phyloP scores from a whole-genome alignment of 2,329 filamentous ascomycete species.

The Waltergamsia citrina region DNA sequence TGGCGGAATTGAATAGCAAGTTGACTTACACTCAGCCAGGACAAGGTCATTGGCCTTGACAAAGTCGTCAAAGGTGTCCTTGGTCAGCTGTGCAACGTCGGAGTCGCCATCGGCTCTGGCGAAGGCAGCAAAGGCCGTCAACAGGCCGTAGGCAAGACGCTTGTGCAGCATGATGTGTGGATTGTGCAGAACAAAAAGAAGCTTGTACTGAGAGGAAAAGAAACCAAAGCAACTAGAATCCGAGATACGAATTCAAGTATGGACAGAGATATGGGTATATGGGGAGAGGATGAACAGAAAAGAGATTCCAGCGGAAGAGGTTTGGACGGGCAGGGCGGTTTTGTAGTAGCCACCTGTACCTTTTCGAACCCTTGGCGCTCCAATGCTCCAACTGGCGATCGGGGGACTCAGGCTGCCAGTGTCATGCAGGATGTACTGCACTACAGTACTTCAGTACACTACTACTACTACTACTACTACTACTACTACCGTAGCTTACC shows the following conservation, averaged over 20 bases:
- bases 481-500: too few relatives aligned
- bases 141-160: slow-evolving; percentile 41
- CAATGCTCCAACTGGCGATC: too few relatives aligned
- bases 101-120: slow-evolving; percentile 57
- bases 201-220: not conserved
- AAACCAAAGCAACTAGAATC: not conserved
- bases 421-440: too few relatives aligned
- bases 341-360: slow-evolving; percentile 5
- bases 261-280: too few relatives aligned
- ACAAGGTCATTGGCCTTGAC: slow-evolving; percentile 80
- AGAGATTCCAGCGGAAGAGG: too few relatives aligned
- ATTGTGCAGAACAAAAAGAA: not conserved
- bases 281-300: not conserved
- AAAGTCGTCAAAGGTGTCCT: slow-evolving; percentile 81
- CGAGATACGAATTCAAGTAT: too few relatives aligned
- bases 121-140: slow-evolving; percentile 44
- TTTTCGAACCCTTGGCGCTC: not conserved
- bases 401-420: too few relatives aligned
- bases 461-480: too few relatives aligned
- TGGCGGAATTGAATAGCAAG: not conserved
- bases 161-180: slow-evolving; percentile 34
- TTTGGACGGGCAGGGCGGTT: slow-evolving; percentile 1
- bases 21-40: slow-evolving; percentile 76
- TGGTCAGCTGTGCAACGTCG: slow-evolving; percentile 77
- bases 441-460: too few relatives aligned